phyloP scores from a whole-genome alignment of 768 basidiomycete species.

The Termitomyces heimii region DNA sequence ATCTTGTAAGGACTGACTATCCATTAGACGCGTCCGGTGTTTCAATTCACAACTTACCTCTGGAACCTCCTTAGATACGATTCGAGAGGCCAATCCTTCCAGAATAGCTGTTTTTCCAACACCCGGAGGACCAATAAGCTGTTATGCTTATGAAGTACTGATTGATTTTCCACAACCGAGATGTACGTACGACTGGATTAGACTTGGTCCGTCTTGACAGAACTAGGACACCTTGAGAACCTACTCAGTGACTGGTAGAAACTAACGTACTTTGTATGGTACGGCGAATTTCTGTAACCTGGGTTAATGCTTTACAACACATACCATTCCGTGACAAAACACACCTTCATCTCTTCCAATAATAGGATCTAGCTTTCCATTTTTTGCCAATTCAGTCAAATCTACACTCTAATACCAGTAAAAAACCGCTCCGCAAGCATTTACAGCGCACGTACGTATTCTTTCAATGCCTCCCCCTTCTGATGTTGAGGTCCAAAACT shows the following conservation, averaged over 20 bases:
- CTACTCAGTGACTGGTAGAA: not conserved
- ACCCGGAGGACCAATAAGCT: constrained; percentile 83
- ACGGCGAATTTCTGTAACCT: constrained; percentile 64
- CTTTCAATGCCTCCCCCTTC: constrained; percentile 83
- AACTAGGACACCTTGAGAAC: constrained; percentile 34
- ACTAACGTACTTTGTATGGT: constrained; percentile 77
- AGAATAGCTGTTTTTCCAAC: constrained; percentile 92
- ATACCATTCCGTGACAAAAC: constrained; percentile 6
- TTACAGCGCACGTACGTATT: constrained; percentile 41
- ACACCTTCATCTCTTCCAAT: constrained; percentile 85
- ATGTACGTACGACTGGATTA: constrained; percentile 70
- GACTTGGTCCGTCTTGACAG: constrained; percentile 87
- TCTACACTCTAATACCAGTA: constrained; percentile 57
- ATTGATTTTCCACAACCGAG: not conserved
- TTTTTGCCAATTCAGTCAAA: constrained; percentile 74
- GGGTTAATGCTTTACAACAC: not conserved
- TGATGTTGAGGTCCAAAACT: constrained; percentile 53
- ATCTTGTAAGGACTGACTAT: constrained; percentile 65
- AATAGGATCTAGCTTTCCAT: constrained; percentile 85
- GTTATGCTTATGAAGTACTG: not conserved
- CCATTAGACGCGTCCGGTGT: not conserved
- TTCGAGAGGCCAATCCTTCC: constrained; percentile 83
- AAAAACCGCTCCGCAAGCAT: not conserved
- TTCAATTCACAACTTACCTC: constrained; percentile 45
- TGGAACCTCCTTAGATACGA: constrained; percentile 85